A percentile compares a stretch with the other conserved stretches of the same genome.
Conservation (phyloP, 768 basidiomycete genomes). For the Cystobasidium ongulense region DNA sequence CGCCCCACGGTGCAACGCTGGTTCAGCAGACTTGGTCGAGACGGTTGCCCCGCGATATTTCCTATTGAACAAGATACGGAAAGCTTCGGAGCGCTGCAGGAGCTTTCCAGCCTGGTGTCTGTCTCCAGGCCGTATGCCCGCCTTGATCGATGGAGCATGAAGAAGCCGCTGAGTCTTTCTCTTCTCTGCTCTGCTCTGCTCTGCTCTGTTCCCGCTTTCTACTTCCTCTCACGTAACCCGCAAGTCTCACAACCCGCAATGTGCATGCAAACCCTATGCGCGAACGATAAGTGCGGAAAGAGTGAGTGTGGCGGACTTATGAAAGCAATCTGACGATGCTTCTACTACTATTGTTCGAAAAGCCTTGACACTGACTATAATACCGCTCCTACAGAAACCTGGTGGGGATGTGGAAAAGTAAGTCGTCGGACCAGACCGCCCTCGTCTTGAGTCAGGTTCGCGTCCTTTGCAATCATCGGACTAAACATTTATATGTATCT, state of each 20-base stretch:
- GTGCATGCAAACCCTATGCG: slow-evolving; percentile 9
- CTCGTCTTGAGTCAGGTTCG: neutral
- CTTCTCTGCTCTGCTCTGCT: neutral
- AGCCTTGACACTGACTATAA: neutral
- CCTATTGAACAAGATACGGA: too few species aligned
- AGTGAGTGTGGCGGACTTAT: neutral
- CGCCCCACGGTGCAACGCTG: too few species aligned
- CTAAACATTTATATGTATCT: neutral
- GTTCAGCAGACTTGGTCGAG: too few species aligned
- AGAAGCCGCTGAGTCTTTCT: neutral
- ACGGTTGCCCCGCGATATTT: too few species aligned
- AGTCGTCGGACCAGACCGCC: neutral
- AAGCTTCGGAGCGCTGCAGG: too few species aligned
- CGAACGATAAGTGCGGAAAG: slow-evolving; percentile 18
- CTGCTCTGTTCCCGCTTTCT: too few species aligned
- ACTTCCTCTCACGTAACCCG: too few species aligned
- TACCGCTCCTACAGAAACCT: neutral
- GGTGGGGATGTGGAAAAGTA: slow-evolving; percentile 26
- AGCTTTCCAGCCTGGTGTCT: too few species aligned
- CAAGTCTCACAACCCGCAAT: neutral
- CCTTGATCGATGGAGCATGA: neutral
- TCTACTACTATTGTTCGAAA: too few species aligned
- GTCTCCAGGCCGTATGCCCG: neutral
- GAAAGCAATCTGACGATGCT: neutral
- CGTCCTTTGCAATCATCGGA: neutral